Conservation (phyloP, 495 filamentous ascomycete species). For the Copromyces sp. region DNA sequence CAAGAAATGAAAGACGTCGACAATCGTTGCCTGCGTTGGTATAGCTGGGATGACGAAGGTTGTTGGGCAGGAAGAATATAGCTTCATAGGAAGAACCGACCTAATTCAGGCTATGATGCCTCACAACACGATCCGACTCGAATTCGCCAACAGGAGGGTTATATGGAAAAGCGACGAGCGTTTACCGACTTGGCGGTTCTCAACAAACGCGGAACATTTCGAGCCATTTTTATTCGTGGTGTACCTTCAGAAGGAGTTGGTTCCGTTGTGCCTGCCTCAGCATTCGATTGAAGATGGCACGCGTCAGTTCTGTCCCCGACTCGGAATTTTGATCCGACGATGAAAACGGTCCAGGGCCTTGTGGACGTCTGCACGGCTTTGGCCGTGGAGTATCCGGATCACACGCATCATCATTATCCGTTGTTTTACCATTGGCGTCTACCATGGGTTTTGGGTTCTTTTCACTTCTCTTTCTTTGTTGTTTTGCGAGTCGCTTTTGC, state of each 20-base stretch:
- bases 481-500: not conserved
- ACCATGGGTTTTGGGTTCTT: not conserved
- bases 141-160: not conserved
- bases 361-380: not conserved
- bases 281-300: not conserved
- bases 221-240: not conserved
- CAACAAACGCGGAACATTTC: not conserved
- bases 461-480: not conserved
- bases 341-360: not conserved
- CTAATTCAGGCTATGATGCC: not conserved
- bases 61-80: not conserved
- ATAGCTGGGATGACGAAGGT: not conserved
- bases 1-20: constrained; percentile 34
- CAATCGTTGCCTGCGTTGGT: not conserved
- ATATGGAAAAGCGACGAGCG: not conserved
- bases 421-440: not conserved
- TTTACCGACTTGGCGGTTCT: not conserved
- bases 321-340: not conserved
- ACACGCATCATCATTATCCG: not conserved
- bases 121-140: not conserved
- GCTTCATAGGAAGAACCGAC: not conserved
- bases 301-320: not conserved
- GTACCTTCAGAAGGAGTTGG: not conserved
- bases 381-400: not conserved
- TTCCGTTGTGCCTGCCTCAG: not conserved